Conservation (phyloP, 1,139 yeast genomes). For the Nakaseomyces delphensis region DNA sequence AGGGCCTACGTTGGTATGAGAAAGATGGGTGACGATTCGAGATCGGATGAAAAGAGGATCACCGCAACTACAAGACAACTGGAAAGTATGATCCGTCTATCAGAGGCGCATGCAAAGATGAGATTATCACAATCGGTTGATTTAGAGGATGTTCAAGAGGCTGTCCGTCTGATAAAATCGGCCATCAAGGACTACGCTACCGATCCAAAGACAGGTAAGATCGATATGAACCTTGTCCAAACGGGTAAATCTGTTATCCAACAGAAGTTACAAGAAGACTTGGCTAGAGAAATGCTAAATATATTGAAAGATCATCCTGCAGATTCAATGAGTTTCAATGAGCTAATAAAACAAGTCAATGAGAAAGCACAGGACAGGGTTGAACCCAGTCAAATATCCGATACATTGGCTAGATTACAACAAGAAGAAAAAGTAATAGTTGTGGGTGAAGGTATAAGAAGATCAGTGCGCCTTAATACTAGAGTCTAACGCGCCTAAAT, state of each 20-base stretch:
- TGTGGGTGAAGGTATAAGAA: slow-evolving; percentile 64
- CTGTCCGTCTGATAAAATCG: slow-evolving; percentile 81
- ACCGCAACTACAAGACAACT: slow-evolving; percentile 97
- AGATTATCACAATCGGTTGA: slow-evolving; percentile 65
- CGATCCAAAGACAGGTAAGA: slow-evolving; percentile 92
- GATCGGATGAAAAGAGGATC: slow-evolving; percentile 79
- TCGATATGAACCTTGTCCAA: slow-evolving; percentile 94
- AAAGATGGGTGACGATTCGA: slow-evolving; percentile 82
- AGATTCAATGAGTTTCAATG: slow-evolving; percentile 47
- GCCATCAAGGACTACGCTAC: slow-evolving; percentile 98
- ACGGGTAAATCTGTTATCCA: slow-evolving; percentile 92
- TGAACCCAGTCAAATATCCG: slow-evolving; percentile 63
- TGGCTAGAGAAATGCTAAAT: slow-evolving; percentile 50
- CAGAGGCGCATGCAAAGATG: slow-evolving; percentile 98
- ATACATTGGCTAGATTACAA: slow-evolving; percentile 57
- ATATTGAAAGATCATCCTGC: slow-evolving; percentile 35
- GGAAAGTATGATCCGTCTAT: slow-evolving; percentile 87
- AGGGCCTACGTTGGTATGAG: slow-evolving; percentile 89
- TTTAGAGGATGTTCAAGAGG: slow-evolving; percentile 81
- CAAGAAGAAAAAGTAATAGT: slow-evolving; percentile 69
- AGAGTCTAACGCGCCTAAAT: slow-evolving; percentile 15
- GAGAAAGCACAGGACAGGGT: slow-evolving; percentile 62
- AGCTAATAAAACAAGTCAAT: slow-evolving; percentile 52
- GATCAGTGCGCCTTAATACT: slow-evolving; percentile 45
- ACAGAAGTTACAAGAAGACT: slow-evolving; percentile 67